Conservation (phyloP, 2,329 filamentous ascomycete genomes). For the Pseudogymnoascus pannorum region DNA sequence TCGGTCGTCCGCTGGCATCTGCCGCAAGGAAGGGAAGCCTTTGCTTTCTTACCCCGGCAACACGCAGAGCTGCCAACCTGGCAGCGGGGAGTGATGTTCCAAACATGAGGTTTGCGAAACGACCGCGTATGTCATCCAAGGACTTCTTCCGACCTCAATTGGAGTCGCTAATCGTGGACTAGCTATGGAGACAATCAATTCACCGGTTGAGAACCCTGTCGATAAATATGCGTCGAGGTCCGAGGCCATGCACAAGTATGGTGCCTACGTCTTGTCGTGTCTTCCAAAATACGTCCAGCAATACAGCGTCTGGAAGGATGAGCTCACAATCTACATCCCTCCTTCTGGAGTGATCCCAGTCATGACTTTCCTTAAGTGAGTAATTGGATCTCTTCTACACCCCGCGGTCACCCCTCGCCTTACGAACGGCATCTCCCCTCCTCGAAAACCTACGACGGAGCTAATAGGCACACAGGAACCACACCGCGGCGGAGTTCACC, state of each 20-base stretch:
- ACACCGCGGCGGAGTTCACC: conserved; percentile 95
- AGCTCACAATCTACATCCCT: conserved; percentile 88
- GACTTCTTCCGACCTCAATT: conserved; percentile 12
- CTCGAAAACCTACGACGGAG: not conserved
- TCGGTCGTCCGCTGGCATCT: conserved; percentile 11
- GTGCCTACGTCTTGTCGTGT: conserved; percentile 92
- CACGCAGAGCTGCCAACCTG: conserved; percentile 4
- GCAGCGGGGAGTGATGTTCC: conserved; percentile 10
- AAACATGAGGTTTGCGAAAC: conserved; percentile 24
- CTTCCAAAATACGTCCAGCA: conserved; percentile 98
- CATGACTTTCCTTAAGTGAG: conserved; percentile 85
- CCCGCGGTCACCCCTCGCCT: not conserved
- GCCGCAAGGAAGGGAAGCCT: conserved; percentile 10
- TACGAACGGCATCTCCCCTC: conserved; percentile 11
- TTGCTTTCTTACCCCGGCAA: conserved; percentile 5
- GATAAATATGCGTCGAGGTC: conserved; percentile 88
- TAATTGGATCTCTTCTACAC: conserved; percentile 9
- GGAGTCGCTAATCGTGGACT: conserved; percentile 14
- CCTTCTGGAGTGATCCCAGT: conserved; percentile 84
- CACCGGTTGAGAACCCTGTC: conserved; percentile 77
- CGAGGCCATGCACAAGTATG: conserved; percentile 85
- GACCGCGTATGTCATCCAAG: conserved; percentile 36
- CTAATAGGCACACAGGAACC: conserved; percentile 47
- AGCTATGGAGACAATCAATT: conserved; percentile 59
- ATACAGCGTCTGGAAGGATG: conserved; percentile 99